phyloP scores from a whole-genome alignment of 768 basidiomycete genomes.

The Pleurotus giganteus region DNA sequence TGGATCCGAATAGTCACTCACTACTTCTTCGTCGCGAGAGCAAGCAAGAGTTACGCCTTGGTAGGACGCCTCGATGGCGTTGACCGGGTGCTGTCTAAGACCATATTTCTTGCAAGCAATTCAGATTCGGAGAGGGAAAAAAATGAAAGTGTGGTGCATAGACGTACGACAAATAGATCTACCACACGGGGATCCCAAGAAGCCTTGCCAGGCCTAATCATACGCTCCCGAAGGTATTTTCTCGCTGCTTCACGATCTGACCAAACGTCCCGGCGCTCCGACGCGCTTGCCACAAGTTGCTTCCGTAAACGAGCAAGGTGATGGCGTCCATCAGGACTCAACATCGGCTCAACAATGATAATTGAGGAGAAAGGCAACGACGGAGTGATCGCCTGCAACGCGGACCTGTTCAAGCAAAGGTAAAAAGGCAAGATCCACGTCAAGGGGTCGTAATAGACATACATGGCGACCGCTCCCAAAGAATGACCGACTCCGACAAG shows the following conservation, averaged over 20 bases:
- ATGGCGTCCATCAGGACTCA: slow-evolving; percentile 47
- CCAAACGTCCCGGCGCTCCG: slow-evolving; percentile 54
- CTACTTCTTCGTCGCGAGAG: slow-evolving; percentile 60
- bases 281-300: slow-evolving; percentile 44
- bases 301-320: slow-evolving; percentile 39
- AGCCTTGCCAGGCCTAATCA: slow-evolving; percentile 27
- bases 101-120: slow-evolving; percentile 39
- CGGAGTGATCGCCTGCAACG: slow-evolving; percentile 50
- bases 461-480: slow-evolving; percentile 66
- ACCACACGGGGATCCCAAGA: slow-evolving; percentile 57
- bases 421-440: slow-evolving; percentile 1
- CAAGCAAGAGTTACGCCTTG: slow-evolving; percentile 52
- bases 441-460: slow-evolving; percentile 22
- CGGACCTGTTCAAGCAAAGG: slow-evolving; percentile 34
- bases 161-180: slow-evolving; percentile 50
- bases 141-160: background rate
- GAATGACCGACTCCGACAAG: slow-evolving; percentile 70
- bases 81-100: slow-evolving; percentile 34
- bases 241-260: slow-evolving; percentile 40
- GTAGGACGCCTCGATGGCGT: slow-evolving; percentile 30
- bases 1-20: slow-evolving; percentile 25
- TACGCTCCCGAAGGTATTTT: slow-evolving; percentile 24
- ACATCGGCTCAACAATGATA: slow-evolving; percentile 63
- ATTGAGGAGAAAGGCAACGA: slow-evolving; percentile 45
- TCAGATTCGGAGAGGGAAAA: background rate